phyloP scores from a whole-genome alignment of 1,139 yeast species.

The Ogataea hybrid region DNA sequence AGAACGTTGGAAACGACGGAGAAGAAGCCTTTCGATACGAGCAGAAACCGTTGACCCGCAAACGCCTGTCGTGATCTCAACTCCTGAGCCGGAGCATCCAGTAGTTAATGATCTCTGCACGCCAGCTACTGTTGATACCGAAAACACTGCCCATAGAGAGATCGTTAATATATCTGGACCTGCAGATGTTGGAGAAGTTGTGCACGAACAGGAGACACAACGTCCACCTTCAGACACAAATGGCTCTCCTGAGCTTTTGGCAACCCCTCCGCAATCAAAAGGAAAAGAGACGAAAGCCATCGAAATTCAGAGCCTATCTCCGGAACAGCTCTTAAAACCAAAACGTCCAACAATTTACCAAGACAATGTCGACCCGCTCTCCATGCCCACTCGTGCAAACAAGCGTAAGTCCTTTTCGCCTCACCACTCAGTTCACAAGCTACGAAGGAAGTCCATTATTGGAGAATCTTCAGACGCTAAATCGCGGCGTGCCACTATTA shows the following conservation, averaged over 20 bases:
- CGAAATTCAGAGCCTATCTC: conserved; percentile 14
- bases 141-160: neutral
- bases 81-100: conserved; percentile 6
- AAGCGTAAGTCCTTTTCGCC: conserved; percentile 5
- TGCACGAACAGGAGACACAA: no score
- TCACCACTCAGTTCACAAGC: conserved; percentile 38
- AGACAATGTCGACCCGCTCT: conserved; percentile 37
- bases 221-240: no score
- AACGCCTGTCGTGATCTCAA: conserved; percentile 9
- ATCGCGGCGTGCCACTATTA: conserved; percentile 8
- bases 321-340: conserved; percentile 4
- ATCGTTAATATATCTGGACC: neutral
- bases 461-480: conserved; percentile 5
- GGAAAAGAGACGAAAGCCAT: conserved; percentile 5
- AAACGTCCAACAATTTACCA: conserved; percentile 25
- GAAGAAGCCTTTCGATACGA: conserved; percentile 6
- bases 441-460: conserved; percentile 64
- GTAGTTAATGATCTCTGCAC: conserved; percentile 4
- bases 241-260: conserved; percentile 22
- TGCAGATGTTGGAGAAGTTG: neutral
- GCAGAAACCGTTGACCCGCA: conserved; percentile 4
- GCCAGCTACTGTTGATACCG: neutral
- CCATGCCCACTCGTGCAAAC: conserved; percentile 30
- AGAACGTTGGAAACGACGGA: conserved; percentile 13
- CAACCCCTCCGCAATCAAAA: conserved; percentile 29